phyloP scores from a whole-genome alignment of 2,329 filamentous ascomycete genomes.

The Fusarium sambucinum region DNA sequence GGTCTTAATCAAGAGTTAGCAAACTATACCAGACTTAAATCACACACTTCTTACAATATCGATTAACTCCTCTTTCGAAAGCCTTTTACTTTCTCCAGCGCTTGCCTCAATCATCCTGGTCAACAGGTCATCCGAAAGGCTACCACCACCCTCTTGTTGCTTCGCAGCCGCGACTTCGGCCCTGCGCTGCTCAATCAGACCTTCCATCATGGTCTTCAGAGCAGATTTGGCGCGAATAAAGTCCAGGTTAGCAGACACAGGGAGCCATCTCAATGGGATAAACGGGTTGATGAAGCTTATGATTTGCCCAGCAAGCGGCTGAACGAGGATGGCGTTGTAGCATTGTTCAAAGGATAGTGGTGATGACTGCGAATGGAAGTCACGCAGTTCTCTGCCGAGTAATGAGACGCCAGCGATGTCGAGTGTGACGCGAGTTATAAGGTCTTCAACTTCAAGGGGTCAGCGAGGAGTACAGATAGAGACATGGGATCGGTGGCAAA shows the following conservation, averaged over 20 bases:
- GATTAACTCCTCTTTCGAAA: conserved; percentile 29
- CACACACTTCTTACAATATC: conserved; percentile 8
- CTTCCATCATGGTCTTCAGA: conserved; percentile 24
- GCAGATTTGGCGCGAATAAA: conserved; percentile 20
- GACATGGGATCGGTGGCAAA: rapidly evolving
- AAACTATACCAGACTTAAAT: rapidly evolving
- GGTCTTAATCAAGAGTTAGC: background rate
- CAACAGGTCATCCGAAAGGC: conserved; percentile 23
- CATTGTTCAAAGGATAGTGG: conserved; percentile 26
- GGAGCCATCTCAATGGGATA: conserved; percentile 21
- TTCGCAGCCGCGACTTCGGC: conserved; percentile 3
- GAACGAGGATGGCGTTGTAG: conserved; percentile 16
- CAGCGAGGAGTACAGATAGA: rapidly evolving
- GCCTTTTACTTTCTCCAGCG: conserved; percentile 5
- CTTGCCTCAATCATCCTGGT: conserved; percentile 33
- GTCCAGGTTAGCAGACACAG: conserved; percentile 18
- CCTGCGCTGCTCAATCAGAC: conserved; percentile 21
- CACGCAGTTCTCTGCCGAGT: conserved; percentile 9
- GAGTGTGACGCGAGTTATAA: conserved; percentile 16
- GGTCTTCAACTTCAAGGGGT: background rate
- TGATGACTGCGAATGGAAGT: conserved; percentile 11
- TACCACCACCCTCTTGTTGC: background rate
- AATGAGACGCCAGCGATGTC: conserved; percentile 23
- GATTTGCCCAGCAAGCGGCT: conserved; percentile 17
- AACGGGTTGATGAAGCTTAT: conserved; percentile 31